Conservation (phyloP, 257 asterid species). For the Solanum pinnatisectum region DNA sequence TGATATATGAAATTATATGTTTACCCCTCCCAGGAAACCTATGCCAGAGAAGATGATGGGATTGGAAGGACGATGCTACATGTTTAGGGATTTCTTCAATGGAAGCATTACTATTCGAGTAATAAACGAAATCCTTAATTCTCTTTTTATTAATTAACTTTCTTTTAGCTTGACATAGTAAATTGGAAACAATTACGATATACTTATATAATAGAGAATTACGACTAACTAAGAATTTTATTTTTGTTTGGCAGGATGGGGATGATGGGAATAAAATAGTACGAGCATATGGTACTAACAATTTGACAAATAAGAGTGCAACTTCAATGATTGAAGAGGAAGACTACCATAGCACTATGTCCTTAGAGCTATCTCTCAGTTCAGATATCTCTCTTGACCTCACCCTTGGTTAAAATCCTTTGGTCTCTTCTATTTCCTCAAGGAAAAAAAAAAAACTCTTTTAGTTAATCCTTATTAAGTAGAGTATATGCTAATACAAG, state of each 20-base stretch:
- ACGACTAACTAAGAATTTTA: not conserved
- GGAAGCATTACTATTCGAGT: constrained; percentile 3
- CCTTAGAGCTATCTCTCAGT: constrained; percentile 2
- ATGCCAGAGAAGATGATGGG: not conserved
- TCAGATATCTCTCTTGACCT: constrained; percentile 40
- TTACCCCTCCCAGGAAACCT: not conserved
- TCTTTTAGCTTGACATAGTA: not conserved
- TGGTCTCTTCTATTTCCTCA: not conserved
- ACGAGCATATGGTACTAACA: not conserved
- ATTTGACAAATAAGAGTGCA: not conserved
- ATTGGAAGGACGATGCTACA: not conserved
- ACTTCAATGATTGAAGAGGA: not conserved
- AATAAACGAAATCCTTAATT: not conserved
- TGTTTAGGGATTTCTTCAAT: constrained; percentile 23
- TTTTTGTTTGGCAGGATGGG: not conserved
- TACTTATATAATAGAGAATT: not conserved
- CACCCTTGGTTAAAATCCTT: constrained; percentile 25
- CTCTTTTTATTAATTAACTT: not conserved
- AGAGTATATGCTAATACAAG: not conserved
- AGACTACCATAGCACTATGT: not conserved
- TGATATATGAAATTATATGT: not conserved
- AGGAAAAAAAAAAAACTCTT: not conserved
- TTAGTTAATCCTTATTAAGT: not conserved
- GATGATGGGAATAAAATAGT: not conserved
- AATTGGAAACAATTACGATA: not conserved